Base-by-base conservation (phyloP, 768 basidiomycete species). In the Lactifluus subvellereus region DNA sequence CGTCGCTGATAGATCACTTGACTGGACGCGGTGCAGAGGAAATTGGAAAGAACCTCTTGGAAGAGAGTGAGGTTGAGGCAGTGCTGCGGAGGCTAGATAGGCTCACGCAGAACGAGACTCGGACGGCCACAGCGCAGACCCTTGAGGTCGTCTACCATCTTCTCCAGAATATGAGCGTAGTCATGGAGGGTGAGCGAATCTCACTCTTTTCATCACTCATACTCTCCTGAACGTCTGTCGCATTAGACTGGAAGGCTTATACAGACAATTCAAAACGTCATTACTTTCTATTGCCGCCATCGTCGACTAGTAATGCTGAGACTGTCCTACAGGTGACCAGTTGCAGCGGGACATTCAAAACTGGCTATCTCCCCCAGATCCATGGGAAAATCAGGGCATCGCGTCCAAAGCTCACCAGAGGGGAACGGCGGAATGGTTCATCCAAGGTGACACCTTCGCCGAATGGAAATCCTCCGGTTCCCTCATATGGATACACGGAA, bases 401-500 rank as follows among this genome's bases (percentile, higher is more conserved):
- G 50, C 58, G 3, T 18, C 11, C 3, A 38, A 35, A 32, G n/a
- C 20, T 27, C 50, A 32, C 40, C 48, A 47, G 11, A 35, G 1
- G 13, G 40, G 40, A 43, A 59, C 50, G 1, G 30, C 50, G n/a
- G n/a, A 30, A 33, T 59, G 58, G 58, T 59, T 59, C 32, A n/a
- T 43, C 13, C 4, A 33, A 5, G 40, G 50, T 7, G 8, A 33
- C 2, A 18, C 40, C 0, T 52, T 32, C 13, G 7, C 18, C 27
- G 22, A 52, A 42, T 59, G 58, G 58, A 59, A 52, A 33, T 32
- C 30, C 4, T 51, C 58, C 9, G 40, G 32, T 32, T 52, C 50
- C 3, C 50, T 22, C 7, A 35, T 59, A 52, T 59, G 58, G 58
- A 27, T 59, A 11, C 30, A 43, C 22, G 58, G 50, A 51, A 59